These are phyloP conservation scores for Trichomonascaceae sp. DNA, from an alignment of 1,139 yeast genomes.

Conservation along the genomic window DNA sequence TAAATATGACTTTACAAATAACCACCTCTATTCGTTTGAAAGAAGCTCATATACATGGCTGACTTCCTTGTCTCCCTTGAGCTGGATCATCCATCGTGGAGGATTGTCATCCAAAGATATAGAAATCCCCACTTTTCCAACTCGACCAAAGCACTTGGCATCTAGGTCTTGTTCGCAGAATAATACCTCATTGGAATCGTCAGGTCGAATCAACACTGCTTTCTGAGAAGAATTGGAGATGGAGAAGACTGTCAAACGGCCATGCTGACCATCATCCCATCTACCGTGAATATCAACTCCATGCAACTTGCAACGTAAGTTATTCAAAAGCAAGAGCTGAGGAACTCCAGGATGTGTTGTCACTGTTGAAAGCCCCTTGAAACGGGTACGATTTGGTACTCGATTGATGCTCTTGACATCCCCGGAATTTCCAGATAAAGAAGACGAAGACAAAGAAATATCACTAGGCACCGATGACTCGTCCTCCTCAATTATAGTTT, in stretches of 20 bases:
- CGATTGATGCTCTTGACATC: not conserved
- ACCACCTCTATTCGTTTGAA: constrained; percentile 13
- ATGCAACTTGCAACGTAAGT: constrained; percentile 23
- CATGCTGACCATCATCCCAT: constrained; percentile 20
- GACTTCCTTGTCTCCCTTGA: constrained; percentile 29
- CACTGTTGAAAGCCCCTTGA: not conserved
- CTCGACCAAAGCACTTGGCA: constrained; percentile 19
- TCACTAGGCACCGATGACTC: not conserved
- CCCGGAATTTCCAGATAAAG: not conserved
- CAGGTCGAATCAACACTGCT: constrained; percentile 17
- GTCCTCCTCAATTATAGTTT: constrained; percentile 7
- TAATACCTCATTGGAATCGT: constrained; percentile 13
- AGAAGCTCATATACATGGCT: constrained; percentile 23
- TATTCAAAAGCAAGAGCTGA: constrained; percentile 23
- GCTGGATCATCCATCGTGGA: constrained; percentile 26
- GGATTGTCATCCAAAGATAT: constrained; percentile 20
- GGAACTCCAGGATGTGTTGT: constrained; percentile 9
- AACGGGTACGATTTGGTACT: not conserved
- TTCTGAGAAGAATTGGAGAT: constrained; percentile 17
- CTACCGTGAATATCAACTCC: constrained; percentile 17
- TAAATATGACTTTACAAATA: not conserved
- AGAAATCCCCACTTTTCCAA: constrained; percentile 25
- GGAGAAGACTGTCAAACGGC: constrained; percentile 22
- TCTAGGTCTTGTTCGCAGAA: constrained; percentile 19
- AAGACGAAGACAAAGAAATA: not conserved